A percentile compares a stretch with the other conserved stretches of the same genome.
phyloP scores from a whole-genome alignment of 192 early-diverging fungal genomes.

The Podila clonocystis region DNA sequence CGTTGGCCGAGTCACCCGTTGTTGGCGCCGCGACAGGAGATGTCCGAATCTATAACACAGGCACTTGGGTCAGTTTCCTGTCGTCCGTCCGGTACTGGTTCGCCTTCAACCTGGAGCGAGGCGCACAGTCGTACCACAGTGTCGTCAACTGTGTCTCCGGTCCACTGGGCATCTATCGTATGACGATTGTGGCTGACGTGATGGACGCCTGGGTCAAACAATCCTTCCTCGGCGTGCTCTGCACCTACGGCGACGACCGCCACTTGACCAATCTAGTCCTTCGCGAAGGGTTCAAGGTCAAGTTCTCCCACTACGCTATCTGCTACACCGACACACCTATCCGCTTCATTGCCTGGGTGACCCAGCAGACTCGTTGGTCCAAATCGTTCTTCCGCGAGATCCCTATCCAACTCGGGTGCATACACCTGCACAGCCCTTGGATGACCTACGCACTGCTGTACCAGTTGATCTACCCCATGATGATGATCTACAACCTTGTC shows the following conservation, averaged over 20 bases:
- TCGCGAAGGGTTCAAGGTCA: slow-evolving; percentile 48
- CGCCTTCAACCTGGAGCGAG: slow-evolving; percentile 68
- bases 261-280: slow-evolving; percentile 63
- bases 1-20: slow-evolving; percentile 45
- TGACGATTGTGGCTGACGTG: slow-evolving; percentile 46
- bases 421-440: slow-evolving; percentile 64
- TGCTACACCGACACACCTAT: slow-evolving; percentile 64
- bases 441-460: slow-evolving; percentile 62
- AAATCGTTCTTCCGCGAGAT: slow-evolving; percentile 65
- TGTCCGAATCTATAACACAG: slow-evolving; percentile 60
- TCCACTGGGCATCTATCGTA: slow-evolving; percentile 61
- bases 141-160: slow-evolving; percentile 67
- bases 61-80: slow-evolving; percentile 60
- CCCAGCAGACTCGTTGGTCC: slow-evolving; percentile 66
- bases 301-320: slow-evolving; percentile 59
- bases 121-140: slow-evolving; percentile 59
- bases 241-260: slow-evolving; percentile 68
- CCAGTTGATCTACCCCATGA: slow-evolving; percentile 63
- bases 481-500: slow-evolving; percentile 57
- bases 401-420: slow-evolving; percentile 40
- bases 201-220: slow-evolving; percentile 62
- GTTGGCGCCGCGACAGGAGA: slow-evolving; percentile 55
- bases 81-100: slow-evolving; percentile 66
- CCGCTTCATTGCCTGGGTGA: slow-evolving; percentile 60
- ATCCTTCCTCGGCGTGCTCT: slow-evolving; percentile 58